Evolutionary conservation across 2,329 filamentous ascomycete species (phyloP), one percentile per base, ranked within the genome.

Genomic region (Xylariaceae sp.): DNA sequence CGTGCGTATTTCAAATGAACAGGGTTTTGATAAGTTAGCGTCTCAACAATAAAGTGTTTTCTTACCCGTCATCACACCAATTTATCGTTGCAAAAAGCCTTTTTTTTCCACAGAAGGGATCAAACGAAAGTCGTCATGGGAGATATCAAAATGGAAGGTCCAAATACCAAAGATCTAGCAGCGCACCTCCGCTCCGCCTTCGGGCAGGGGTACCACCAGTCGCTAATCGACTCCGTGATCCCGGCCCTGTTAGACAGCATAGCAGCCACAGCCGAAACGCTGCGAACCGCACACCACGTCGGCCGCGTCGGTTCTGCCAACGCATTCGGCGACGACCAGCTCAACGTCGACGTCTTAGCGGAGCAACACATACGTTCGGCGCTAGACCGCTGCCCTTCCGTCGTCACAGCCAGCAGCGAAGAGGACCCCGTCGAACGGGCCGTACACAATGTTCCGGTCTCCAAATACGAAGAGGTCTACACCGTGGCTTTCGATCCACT

Each of bases 401-500:
- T 79, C 2, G 63, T 64, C 11, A 73, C 74, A 0, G 77, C 76
- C 1, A 79, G 74, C 62, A 80, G 78, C 59, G 80, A 83, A 57
- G 80, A 83, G 56, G 79, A 82, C 41, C 79, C 79, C 0, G 57
- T 77, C 1, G 79, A 82, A 61, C 58, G 45, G 40, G 25, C 34
- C 37, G 6, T 19, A 35, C 1, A 21, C 44, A 1, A 19, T 46
- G 16, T 7, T 6, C n/a, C 11, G 8, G 2, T 14, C 5, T 17
- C 22, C 21, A 22, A 11, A 11, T 29, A 16, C 39, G 42, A 43
- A 2, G 74, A 80, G 53, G 57, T 64, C 22, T 83, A 83, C 62
- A 75, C 79, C 0, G 63, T 82, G 7, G 79, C 78, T 0, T 84
- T 83, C 53, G 80, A 84, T 53, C 80, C 80, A 0, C 71, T 84